Evolutionary conservation across 2,329 filamentous ascomycete species (phyloP), one percentile per base, ranked within the genome.

Genomic region (Fusarium pseudoanthophilum): DNA sequence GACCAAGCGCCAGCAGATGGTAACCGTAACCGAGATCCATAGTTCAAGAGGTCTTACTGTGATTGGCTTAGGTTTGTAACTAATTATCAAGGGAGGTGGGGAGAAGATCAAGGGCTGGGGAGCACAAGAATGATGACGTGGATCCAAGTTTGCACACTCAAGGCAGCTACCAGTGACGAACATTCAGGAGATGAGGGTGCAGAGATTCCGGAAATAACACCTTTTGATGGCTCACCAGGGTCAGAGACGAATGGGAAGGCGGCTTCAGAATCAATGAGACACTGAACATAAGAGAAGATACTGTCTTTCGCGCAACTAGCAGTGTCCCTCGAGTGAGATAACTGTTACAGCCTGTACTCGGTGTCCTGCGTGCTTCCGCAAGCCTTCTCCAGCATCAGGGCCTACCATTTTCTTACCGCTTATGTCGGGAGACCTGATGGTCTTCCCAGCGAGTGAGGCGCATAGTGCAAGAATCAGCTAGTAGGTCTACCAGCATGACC

Each of bases 191-290:
- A 18, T 24, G 4, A 11, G 42, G 15, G 4, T 24, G 5, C 0
- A 18, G 16, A 24, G 16, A 24, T 24, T 43, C 15, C n/a, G 0
- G n/a, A 8, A 24, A 16, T 45, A 2, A 13, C 11, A 14, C 16
- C 42, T 20, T 26, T 20, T 5, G 5, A 13, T 20, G 5, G 2
- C 20, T 26, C 1, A 45, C 11, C 16, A 18, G 4, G 18, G 7
- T 26, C 16, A 26, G 7, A 26, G 11, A 20, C 2, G 26, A 13
- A 9, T 18, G 11, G 5, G 0, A 20, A 26, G 11, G 24, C 16
- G 13, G 1, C 7, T 11, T 26, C 0, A 14, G 24, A 9, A 26
- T 26, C 20, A 4, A 20, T 14, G 11, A 4, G 11, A 20, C 13
- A 1, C n/a, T 43, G 11, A 40, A 15, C 11, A n/a, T 8, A n/a